Conservation (phyloP, 495 filamentous ascomycete genomes). For the Hypoxylon lenormandii region DNA sequence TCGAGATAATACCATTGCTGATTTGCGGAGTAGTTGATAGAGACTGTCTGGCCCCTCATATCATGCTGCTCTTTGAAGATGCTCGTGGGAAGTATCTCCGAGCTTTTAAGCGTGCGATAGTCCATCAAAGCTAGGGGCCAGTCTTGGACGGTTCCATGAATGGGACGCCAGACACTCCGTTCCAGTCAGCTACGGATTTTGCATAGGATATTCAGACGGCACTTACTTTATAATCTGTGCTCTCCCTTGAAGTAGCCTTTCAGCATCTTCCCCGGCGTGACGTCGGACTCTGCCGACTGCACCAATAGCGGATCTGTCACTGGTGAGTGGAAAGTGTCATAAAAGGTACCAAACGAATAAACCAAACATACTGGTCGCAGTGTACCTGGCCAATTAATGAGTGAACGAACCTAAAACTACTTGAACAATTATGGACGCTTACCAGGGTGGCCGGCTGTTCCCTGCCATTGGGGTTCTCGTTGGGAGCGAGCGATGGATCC, state of each 20-base stretch:
- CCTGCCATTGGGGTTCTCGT: constrained; percentile 7
- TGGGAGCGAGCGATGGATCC: background rate
- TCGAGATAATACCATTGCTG: constrained; percentile 29
- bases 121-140: constrained; percentile 39
- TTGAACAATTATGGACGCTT: background rate
- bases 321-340: background rate
- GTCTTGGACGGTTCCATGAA: constrained; percentile 24
- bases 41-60: constrained; percentile 27
- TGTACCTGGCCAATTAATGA: constrained; percentile 9
- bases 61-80: constrained; percentile 24
- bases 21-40: constrained; percentile 15
- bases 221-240: constrained; percentile 16
- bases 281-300: constrained; percentile 14
- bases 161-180: constrained; percentile 37
- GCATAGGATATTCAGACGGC: background rate
- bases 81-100: constrained; percentile 26
- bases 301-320: background rate
- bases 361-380: constrained; percentile 13
- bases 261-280: constrained; percentile 1
- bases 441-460: constrained; percentile 20
- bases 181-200: background rate
- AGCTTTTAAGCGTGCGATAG: constrained; percentile 17
- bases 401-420: background rate
- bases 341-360: background rate
- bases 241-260: constrained; percentile 2